Conservation (phyloP, 129 eudicot species). For the Flaveria sonorensis region DNA sequence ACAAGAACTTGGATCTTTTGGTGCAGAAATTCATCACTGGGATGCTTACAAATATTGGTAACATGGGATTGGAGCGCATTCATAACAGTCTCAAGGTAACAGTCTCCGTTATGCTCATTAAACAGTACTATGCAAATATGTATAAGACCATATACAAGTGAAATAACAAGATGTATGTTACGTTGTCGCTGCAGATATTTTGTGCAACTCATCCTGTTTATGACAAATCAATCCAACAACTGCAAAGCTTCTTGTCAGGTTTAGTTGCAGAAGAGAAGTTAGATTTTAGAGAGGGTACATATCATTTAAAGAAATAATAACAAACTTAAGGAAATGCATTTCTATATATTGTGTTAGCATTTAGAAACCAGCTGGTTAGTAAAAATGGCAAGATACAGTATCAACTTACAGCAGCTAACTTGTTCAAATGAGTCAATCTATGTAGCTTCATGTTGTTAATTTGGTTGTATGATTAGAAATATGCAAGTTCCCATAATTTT, state of each 20-base stretch:
- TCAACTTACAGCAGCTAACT: background rate
- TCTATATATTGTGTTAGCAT: conserved; percentile 1
- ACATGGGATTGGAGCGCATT: conserved; percentile 91
- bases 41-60: conserved; percentile 94
- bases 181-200: conserved; percentile 66
- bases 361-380: background rate
- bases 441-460: background rate
- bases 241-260: conserved; percentile 83
- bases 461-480: background rate
- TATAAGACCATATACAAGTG: background rate
- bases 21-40: conserved; percentile 87
- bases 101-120: conserved; percentile 5
- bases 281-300: conserved; percentile 80
- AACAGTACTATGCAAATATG: background rate
- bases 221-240: conserved; percentile 96
- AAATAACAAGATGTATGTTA: background rate
- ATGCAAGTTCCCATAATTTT: background rate
- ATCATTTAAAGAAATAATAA: conserved; percentile 57
- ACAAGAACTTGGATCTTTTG: conserved; percentile 1
- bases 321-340: conserved; percentile 2
- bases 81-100: conserved; percentile 93
- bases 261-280: conserved; percentile 89
- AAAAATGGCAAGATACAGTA: background rate
- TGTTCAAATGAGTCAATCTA: background rate
- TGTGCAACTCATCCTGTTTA: conserved; percentile 76